Percentiles rank a stretch among this genome's conserved stretches.
These are phyloP conservation scores for Puccinia triticina DNA, from an alignment of 1,284 basidiomycete genomes.

Conservation along the genomic window DNA sequence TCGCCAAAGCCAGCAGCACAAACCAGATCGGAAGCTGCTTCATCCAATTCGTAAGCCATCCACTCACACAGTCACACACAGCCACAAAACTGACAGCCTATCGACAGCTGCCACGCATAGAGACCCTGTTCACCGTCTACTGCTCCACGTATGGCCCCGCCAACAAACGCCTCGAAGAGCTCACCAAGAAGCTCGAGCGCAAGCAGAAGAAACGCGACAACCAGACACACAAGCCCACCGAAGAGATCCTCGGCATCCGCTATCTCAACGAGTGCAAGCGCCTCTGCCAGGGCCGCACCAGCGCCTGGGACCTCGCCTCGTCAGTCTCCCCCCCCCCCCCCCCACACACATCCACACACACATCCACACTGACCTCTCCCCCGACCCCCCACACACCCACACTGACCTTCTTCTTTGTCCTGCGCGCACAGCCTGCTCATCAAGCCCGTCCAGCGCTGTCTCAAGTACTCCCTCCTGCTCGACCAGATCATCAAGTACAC, in stretches of 20 bases:
- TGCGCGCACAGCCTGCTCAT: conserved; percentile 40
- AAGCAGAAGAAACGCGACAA: conserved; percentile 25
- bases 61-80: not conserved
- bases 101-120: conserved; percentile 22
- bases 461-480: conserved; percentile 43
- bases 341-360: too few species aligned
- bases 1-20: not conserved
- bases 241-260: not conserved
- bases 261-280: conserved; percentile 30
- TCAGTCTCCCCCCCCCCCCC: not conserved
- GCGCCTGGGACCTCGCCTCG: conserved; percentile 48
- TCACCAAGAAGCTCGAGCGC: not conserved
- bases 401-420: not conserved
- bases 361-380: not conserved
- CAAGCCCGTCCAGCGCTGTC: conserved; percentile 46
- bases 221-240: not conserved
- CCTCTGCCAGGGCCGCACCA: conserved; percentile 22
- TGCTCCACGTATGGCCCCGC: conserved; percentile 39
- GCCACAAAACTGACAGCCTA: not conserved
- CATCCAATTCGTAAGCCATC: conserved; percentile 28
- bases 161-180: conserved; percentile 19
- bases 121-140: conserved; percentile 28
- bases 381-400: not conserved
- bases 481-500: conserved; percentile 45
- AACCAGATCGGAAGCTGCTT: conserved; percentile 29